A percentile compares a stretch with the other conserved stretches of the same genome.
These are phyloP conservation scores for Neopestalotiopsis rosae DNA, from an alignment of 2,329 filamentous ascomycete species.

Conservation along the genomic window DNA sequence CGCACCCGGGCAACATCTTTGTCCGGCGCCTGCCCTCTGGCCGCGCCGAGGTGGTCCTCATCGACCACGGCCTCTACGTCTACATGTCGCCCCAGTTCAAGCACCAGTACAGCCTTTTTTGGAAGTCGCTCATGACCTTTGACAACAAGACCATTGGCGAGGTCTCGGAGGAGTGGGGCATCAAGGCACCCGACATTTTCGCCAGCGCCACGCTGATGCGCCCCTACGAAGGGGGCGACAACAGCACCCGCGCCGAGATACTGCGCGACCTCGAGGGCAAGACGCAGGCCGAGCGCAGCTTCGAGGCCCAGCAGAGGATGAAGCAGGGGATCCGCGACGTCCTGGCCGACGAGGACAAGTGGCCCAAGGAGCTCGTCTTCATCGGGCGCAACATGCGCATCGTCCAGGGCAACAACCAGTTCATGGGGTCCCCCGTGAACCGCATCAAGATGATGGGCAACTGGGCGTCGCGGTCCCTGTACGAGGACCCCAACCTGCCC, in stretches of 20 bases:
- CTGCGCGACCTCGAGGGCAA: slow-evolving; percentile 65
- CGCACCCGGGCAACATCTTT: slow-evolving; percentile 97
- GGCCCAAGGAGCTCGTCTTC: slow-evolving; percentile 90
- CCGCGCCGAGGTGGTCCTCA: slow-evolving; percentile 88
- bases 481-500: slow-evolving; percentile 71
- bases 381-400: slow-evolving; percentile 92
- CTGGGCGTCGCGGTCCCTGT: slow-evolving; percentile 87
- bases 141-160: slow-evolving; percentile 80
- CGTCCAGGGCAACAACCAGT: slow-evolving; percentile 92
- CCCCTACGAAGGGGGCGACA: slow-evolving; percentile 87
- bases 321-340: slow-evolving; percentile 72
- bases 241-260: slow-evolving; percentile 67
- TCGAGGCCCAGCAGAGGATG: slow-evolving; percentile 87
- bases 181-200: slow-evolving; percentile 88
- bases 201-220: slow-evolving; percentile 88
- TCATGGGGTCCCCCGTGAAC: slow-evolving; percentile 87
- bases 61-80: slow-evolving; percentile 96
- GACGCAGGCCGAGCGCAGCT: slow-evolving; percentile 75
- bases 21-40: slow-evolving; percentile 84
- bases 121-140: slow-evolving; percentile 92
- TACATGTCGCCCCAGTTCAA: slow-evolving; percentile 85
- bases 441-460: slow-evolving; percentile 90
- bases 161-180: slow-evolving; percentile 83
- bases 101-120: slow-evolving; percentile 86
- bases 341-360: slow-evolving; percentile 83